These are phyloP conservation scores for Candida piceae DNA, from an alignment of 805 yeast genomes.

Conservation along the genomic window DNA sequence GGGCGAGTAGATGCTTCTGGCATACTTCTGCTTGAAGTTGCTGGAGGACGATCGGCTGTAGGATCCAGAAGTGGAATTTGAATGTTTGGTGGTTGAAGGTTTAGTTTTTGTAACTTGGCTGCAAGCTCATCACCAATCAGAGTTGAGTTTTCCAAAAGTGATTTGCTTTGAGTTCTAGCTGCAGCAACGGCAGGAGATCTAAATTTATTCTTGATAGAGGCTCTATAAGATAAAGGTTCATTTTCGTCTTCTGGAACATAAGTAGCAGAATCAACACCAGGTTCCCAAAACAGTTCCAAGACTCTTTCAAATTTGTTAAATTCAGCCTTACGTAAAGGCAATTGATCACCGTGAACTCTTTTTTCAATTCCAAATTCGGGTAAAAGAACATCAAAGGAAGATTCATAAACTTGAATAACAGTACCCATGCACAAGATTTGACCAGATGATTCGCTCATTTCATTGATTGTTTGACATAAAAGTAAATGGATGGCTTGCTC, in stretches of 20 bases:
- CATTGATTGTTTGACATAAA: slow-evolving; percentile 77
- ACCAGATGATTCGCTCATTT: slow-evolving; percentile 66
- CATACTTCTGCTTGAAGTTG: slow-evolving; percentile 21
- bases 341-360: slow-evolving; percentile 95
- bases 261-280: slow-evolving; percentile 87
- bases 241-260: slow-evolving; percentile 88
- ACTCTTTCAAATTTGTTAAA: slow-evolving; percentile 64
- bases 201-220: slow-evolving; percentile 72
- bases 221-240: slow-evolving; percentile 68
- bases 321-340: slow-evolving; percentile 89
- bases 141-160: slow-evolving; percentile 27
- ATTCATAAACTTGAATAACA: slow-evolving; percentile 89
- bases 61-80: slow-evolving; percentile 21
- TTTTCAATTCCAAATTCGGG: slow-evolving; percentile 95
- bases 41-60: slow-evolving; percentile 10
- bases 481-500: slow-evolving; percentile 89
- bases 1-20: slow-evolving; percentile 25
- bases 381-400: slow-evolving; percentile 87
- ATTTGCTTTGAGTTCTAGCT: slow-evolving; percentile 50
- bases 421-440: slow-evolving; percentile 82
- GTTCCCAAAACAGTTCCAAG: slow-evolving; percentile 88
- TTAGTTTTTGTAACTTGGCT: slow-evolving; percentile 45
- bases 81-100: slow-evolving; percentile 44
- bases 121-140: slow-evolving; percentile 38
- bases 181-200: slow-evolving; percentile 69